These are phyloP conservation scores for Picea abies DNA, from an alignment of 83 land plant genomes.

Conservation along the genomic window DNA sequence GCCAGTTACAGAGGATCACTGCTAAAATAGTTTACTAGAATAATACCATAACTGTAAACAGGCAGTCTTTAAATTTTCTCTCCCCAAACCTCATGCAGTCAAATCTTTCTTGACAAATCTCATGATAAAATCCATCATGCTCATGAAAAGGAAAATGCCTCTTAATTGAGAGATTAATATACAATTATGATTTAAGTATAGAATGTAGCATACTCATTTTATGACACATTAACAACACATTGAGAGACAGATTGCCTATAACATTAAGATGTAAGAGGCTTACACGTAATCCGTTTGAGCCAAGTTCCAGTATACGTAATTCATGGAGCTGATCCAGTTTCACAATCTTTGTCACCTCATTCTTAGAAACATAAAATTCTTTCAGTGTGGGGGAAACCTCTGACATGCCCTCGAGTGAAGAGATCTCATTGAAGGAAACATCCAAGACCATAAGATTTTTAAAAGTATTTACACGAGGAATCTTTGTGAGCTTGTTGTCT, in stretches of 20 bases:
- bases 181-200: neutral
- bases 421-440: conserved; percentile 89
- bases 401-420: conserved; percentile 73
- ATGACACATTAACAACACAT: neutral
- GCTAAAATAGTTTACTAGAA: neutral
- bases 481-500: conserved; percentile 79
- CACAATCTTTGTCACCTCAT: conserved; percentile 83
- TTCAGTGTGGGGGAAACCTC: conserved; percentile 60
- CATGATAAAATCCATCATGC: neutral
- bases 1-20: neutral
- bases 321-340: conserved; percentile 80
- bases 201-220: neutral
- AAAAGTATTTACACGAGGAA: conserved; percentile 73
- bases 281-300: conserved; percentile 92
- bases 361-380: conserved; percentile 92
- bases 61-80: neutral
- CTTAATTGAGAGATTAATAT: neutral
- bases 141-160: neutral
- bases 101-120: conserved; percentile 12
- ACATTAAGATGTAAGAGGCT: conserved; percentile 10
- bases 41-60: neutral
- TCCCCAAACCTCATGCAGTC: neutral
- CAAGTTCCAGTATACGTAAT: conserved; percentile 90
- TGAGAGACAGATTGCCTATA: neutral
- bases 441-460: conserved; percentile 75